Conservation (phyloP, 2,329 filamentous ascomycete species). For the Cordyceps fumosorosea region DNA sequence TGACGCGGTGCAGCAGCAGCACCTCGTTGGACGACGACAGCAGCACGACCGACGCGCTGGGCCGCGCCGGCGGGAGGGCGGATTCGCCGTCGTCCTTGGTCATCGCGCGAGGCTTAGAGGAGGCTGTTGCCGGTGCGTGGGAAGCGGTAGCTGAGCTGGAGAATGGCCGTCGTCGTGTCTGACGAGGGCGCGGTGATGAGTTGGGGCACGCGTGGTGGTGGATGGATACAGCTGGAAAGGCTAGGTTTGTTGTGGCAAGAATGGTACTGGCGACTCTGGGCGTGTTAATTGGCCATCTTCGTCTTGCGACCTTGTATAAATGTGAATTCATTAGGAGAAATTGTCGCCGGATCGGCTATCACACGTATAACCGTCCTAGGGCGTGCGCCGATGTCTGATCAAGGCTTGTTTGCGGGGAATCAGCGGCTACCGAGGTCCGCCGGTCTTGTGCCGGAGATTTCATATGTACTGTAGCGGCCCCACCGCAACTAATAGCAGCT, state of each 20-base stretch:
- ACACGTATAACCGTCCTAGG: conserved; percentile 4
- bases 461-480: neutral
- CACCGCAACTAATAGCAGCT: neutral
- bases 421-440: conserved; percentile 1
- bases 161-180: neutral
- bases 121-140: neutral
- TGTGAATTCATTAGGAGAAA: neutral
- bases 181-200: neutral
- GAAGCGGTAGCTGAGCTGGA: neutral
- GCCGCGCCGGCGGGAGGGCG: conserved; percentile 41
- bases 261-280: neutral
- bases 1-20: conserved; percentile 78
- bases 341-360: neutral
- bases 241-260: neutral
- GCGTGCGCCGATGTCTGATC: neutral
- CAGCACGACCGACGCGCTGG: conserved; percentile 73
- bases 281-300: neutral
- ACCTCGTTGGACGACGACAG: conserved; percentile 83
- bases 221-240: neutral
- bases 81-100: conserved; percentile 13
- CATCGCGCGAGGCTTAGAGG: neutral
- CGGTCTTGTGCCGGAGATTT: neutral
- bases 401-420: conserved; percentile 9
- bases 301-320: conserved; percentile 6
- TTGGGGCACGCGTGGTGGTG: neutral